Conservation (phyloP, 2,329 filamentous ascomycete genomes). For the Talaromyces sp. region DNA sequence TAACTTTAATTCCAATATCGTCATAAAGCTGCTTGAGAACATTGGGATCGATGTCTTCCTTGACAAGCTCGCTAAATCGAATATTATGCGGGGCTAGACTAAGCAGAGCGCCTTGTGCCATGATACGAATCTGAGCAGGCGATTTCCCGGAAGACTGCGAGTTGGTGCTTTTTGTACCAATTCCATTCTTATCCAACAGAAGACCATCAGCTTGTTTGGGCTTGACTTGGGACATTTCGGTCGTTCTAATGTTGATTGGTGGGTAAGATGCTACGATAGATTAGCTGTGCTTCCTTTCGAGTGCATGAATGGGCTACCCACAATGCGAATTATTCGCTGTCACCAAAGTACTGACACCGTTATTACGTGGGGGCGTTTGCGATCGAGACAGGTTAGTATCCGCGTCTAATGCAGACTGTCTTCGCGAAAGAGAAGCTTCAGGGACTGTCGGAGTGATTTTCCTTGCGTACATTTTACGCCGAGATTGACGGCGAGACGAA, state of each 20-base stretch:
- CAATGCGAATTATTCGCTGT: not conserved
- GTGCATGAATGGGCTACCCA: not conserved
- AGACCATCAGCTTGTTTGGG: not conserved
- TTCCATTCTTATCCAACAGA: not conserved
- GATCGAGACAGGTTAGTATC: not conserved
- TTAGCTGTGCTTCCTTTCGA: not conserved
- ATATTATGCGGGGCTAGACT: conserved; percentile 63
- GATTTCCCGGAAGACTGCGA: conserved; percentile 27
- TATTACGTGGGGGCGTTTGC: not conserved
- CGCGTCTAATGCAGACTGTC: not conserved
- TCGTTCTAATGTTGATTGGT: conserved; percentile 27
- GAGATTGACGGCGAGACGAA: not conserved
- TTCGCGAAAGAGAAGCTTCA: not conserved
- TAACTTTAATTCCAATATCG: conserved; percentile 60
- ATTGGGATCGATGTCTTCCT: conserved; percentile 66
- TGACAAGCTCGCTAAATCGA: conserved; percentile 68
- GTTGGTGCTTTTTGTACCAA: not conserved
- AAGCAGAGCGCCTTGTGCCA: conserved; percentile 65
- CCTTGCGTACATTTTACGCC: not conserved
- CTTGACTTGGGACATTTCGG: conserved; percentile 18
- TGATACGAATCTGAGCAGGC: conserved; percentile 38
- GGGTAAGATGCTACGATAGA: conserved; percentile 34
- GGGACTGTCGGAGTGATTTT: not conserved
- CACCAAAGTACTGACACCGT: not conserved
- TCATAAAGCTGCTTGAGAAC: conserved; percentile 64